These are phyloP conservation scores for Tetradesmus obliquus DNA, from an alignment of 139 green algal species.

Conservation along the genomic window DNA sequence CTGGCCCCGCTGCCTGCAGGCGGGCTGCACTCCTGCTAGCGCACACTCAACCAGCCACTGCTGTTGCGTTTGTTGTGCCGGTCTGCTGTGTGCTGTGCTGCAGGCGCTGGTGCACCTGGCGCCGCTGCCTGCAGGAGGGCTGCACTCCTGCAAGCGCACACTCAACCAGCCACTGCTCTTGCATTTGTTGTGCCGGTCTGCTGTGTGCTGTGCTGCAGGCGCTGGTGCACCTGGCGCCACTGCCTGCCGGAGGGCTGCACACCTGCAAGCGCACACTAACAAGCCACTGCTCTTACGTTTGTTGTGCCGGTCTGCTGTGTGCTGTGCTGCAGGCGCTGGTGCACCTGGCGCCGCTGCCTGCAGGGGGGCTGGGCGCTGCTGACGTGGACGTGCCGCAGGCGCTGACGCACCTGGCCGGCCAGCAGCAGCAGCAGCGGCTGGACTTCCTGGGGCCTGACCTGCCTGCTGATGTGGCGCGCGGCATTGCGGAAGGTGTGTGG, in stretches of 20 bases:
- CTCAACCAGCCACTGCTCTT: background rate
- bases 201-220: background rate
- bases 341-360: conserved; percentile 78
- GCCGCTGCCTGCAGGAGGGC: conserved; percentile 61
- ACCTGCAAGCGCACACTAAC: too few relatives aligned
- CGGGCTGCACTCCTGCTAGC: background rate
- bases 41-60: too few relatives aligned
- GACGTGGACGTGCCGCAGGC: conserved; percentile 70
- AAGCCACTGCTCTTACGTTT: background rate
- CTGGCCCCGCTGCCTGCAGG: conserved; percentile 75
- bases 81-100: background rate
- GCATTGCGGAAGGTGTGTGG: conserved; percentile 75
- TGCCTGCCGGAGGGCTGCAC: conserved; percentile 54
- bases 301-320: background rate
- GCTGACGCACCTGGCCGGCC: conserved; percentile 46
- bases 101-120: conserved; percentile 73
- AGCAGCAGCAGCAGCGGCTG: conserved; percentile 54
- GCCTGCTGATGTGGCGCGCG: conserved; percentile 59
- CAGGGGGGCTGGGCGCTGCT: conserved; percentile 57
- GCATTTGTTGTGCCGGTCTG: background rate
- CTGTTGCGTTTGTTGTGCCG: background rate
- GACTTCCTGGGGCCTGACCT: conserved; percentile 86
- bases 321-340: conserved; percentile 51
- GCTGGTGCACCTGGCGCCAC: conserved; percentile 77
- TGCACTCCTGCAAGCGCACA: too few relatives aligned